Conservation (phyloP, 495 filamentous ascomycete species). For the Delitschia confertaspora region DNA sequence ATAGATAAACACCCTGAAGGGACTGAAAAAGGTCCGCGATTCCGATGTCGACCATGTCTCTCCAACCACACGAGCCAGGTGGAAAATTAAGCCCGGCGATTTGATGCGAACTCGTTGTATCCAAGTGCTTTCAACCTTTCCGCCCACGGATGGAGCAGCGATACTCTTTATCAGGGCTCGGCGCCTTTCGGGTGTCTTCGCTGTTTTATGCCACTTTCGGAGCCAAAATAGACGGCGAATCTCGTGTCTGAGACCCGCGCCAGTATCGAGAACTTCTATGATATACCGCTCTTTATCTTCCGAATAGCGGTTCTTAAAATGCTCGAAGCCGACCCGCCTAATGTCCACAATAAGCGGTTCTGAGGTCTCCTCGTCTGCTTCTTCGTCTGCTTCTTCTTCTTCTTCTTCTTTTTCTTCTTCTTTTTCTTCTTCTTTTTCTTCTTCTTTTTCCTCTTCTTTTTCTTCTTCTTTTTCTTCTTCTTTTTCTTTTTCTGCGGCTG, state of each 20-base stretch:
- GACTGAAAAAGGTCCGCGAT: slow-evolving; percentile 28
- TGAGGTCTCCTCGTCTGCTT: too few species aligned
- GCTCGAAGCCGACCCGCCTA: too few species aligned
- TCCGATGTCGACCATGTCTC: neutral
- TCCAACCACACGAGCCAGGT: slow-evolving; percentile 28
- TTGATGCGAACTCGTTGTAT: slow-evolving; percentile 38
- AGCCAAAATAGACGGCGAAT: neutral
- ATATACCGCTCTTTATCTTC: neutral
- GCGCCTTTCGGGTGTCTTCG: neutral
- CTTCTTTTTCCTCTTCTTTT: neutral
- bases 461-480: neutral
- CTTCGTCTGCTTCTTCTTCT: too few species aligned
- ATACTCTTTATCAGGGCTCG: neutral
- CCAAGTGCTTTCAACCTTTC: slow-evolving; percentile 23
- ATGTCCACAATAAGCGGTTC: too few species aligned
- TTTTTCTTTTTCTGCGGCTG: neutral
- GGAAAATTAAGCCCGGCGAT: slow-evolving; percentile 32
- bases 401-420: too few species aligned
- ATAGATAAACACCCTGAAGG: slow-evolving; percentile 37
- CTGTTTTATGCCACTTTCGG: neutral
- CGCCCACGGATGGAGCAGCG: neutral
- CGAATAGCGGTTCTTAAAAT: neutral
- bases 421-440: too few species aligned
- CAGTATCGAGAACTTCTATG: neutral
- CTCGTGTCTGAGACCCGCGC: too few species aligned